Base-by-base conservation (phyloP, 2,329 filamentous ascomycete species). In the Ilyonectria robusta region DNA sequence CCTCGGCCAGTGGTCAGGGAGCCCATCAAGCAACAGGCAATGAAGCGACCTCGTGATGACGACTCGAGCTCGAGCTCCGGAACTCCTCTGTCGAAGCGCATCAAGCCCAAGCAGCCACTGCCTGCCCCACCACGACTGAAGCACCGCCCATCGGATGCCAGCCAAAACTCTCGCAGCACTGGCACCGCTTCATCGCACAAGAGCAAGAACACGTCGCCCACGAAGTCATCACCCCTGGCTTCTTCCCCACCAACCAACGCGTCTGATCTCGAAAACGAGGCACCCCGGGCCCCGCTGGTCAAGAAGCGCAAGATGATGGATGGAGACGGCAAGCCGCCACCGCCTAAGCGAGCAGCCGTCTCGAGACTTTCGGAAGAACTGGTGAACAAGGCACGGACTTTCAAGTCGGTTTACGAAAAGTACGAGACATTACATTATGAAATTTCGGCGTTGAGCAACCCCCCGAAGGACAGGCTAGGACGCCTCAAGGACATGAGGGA, bases 211-310 rank as follows among this genome's bases (percentile, higher is more conserved):
- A 90, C 85, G 0, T 90, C 88, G 7, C 88, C 88, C 0, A 83
- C 83, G 57, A 91, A 91, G 76, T 91, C 89, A 2, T 91, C 89
- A 10, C 89, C 89, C 4, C 81, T 91, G 19, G 89, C 89, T n/a
- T 89, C 88, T 1, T 91, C 89, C 7, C 88, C 89, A 13, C 89
- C 89, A 0, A 91, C 89, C 8, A 91, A 91, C 69, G 89, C 88
- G 1, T 91, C 89, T 1, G 89, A 91, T 64, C 79, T 91, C 42
- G 88, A 90, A 33, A 81, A 85, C 70, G 72, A 81, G 50, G 69
- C 77, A 56, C 68, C 76, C 6, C 68, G 72, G 50, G 72, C 77
- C 51, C 66, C 77, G n/a, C 74, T 71, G 17, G 57, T 62, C 15
- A 84, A 83, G 78, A 87, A 87, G 77, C 84, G 85, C 62, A 86